These are phyloP conservation scores for Venturia carpophila DNA, from an alignment of 2,329 filamentous ascomycete genomes.

Conservation along the genomic window DNA sequence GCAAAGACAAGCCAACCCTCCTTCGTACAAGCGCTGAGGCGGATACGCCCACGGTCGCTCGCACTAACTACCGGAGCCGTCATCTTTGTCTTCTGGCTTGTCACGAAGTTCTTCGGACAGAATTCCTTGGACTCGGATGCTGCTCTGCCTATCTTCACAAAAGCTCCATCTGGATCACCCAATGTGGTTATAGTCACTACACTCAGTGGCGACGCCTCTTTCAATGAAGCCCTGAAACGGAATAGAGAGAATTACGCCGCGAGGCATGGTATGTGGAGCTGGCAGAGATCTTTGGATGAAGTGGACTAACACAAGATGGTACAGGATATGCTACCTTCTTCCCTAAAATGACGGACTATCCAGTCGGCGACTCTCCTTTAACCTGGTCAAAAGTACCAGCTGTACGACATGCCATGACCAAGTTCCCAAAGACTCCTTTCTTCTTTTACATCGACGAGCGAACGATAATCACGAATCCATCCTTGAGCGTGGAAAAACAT, in stretches of 20 bases:
- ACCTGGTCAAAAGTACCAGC: slow-evolving; percentile 78
- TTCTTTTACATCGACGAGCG: slow-evolving; percentile 85
- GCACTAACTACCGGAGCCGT: slow-evolving; percentile 48
- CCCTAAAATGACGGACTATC: slow-evolving; percentile 67
- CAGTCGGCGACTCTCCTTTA: slow-evolving; percentile 50
- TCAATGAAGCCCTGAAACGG: slow-evolving; percentile 65
- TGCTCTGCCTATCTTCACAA: slow-evolving; percentile 12
- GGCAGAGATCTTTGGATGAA: not conserved
- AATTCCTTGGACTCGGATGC: not conserved
- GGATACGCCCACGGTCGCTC: slow-evolving; percentile 54
- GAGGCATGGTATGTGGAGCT: slow-evolving; percentile 63
- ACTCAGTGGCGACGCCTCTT: slow-evolving; percentile 56
- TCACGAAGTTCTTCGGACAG: slow-evolving; percentile 38
- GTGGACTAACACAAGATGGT: slow-evolving; percentile 21
- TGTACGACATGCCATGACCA: slow-evolving; percentile 78
- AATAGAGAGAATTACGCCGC: slow-evolving; percentile 81
- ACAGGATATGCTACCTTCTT: slow-evolving; percentile 83
- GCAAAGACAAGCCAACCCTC: slow-evolving; percentile 51
- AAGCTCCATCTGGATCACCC: slow-evolving; percentile 15
- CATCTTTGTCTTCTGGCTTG: slow-evolving; percentile 53
- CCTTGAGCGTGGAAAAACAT: slow-evolving; percentile 59
- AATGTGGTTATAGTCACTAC: slow-evolving; percentile 70
- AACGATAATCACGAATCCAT: slow-evolving; percentile 80
- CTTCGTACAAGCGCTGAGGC: slow-evolving; percentile 38
- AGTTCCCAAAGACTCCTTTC: slow-evolving; percentile 67